Percentiles rank a stretch among this genome's conserved stretches.
phyloP scores from a whole-genome alignment of 257 asterid species.

The Rubia yunnanensis region DNA sequence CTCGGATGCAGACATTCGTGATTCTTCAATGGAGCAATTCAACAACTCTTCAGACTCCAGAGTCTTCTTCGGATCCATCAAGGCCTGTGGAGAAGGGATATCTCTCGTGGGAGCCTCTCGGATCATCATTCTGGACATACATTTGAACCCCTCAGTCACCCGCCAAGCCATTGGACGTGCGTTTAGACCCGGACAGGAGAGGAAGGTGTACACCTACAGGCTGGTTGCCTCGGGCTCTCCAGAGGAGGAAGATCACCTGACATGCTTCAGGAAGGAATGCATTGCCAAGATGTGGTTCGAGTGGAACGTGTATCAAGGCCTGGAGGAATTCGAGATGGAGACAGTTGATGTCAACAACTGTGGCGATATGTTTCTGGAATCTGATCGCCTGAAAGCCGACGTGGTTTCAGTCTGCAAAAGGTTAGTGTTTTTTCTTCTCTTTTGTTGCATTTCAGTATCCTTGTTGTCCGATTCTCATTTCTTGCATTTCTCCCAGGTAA shows the following conservation, averaged over 20 bases:
- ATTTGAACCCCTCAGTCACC: slow-evolving; percentile 66
- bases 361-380: slow-evolving; percentile 35
- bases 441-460: not conserved
- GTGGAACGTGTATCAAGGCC: slow-evolving; percentile 15
- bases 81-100: slow-evolving; percentile 90
- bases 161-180: slow-evolving; percentile 89
- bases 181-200: slow-evolving; percentile 65
- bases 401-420: slow-evolving; percentile 33
- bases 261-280: slow-evolving; percentile 29
- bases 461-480: not conserved
- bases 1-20: slow-evolving; percentile 59
- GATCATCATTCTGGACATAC: slow-evolving; percentile 58
- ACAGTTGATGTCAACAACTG: not conserved
- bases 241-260: slow-evolving; percentile 56
- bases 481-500: slow-evolving; percentile 1
- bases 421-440: slow-evolving; percentile 15
- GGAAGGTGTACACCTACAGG: slow-evolving; percentile 51
- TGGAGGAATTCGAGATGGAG: slow-evolving; percentile 11
- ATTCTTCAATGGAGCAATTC: slow-evolving; percentile 52
- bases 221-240: slow-evolving; percentile 60
- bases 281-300: slow-evolving; percentile 19
- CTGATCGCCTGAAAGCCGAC: slow-evolving; percentile 36
- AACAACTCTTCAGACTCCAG: slow-evolving; percentile 56
- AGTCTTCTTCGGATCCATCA: slow-evolving; percentile 89
- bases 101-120: slow-evolving; percentile 80